phyloP scores from a whole-genome alignment of 169 alveolate species.

The Plasmodium fragile region DNA sequence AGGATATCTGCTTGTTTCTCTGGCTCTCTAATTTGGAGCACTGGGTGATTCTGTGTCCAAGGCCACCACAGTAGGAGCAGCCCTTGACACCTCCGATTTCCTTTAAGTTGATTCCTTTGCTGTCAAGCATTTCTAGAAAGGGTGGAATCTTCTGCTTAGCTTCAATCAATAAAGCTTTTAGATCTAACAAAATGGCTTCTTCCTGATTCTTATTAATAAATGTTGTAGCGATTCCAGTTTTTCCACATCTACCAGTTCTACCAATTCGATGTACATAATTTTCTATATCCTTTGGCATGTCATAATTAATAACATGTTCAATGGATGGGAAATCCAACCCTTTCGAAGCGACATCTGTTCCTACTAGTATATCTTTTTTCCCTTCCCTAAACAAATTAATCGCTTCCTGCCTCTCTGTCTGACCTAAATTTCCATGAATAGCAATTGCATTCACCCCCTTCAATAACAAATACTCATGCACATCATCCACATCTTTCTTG shows the following conservation, averaged over 20 bases:
- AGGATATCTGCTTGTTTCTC: conserved; percentile 54
- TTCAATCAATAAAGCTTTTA: conserved; percentile 92
- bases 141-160: conserved; percentile 93
- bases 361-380: conserved; percentile 90
- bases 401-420: conserved; percentile 91
- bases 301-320: conserved; percentile 98
- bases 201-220: conserved; percentile 91
- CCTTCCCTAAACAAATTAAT: conserved; percentile 87
- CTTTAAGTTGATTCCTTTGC: conserved; percentile 83
- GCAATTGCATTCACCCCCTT: conserved; percentile 93
- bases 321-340: conserved; percentile 98
- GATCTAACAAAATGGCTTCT: conserved; percentile 86
- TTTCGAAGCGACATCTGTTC: conserved; percentile 97
- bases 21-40: conserved; percentile 90
- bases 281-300: conserved; percentile 98
- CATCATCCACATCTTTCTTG: conserved; percentile 95
- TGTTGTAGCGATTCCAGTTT: conserved; percentile 96
- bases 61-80: conserved; percentile 94
- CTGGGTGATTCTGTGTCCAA: conserved; percentile 93
- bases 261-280: conserved; percentile 99
- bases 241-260: conserved; percentile 99
- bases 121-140: conserved; percentile 89
- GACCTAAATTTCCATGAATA: conserved; percentile 94
- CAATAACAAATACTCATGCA: conserved; percentile 92
- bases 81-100: conserved; percentile 94